phyloP scores from a whole-genome alignment of 2,329 filamentous ascomycete genomes.

The Cladosporium sp. region DNA sequence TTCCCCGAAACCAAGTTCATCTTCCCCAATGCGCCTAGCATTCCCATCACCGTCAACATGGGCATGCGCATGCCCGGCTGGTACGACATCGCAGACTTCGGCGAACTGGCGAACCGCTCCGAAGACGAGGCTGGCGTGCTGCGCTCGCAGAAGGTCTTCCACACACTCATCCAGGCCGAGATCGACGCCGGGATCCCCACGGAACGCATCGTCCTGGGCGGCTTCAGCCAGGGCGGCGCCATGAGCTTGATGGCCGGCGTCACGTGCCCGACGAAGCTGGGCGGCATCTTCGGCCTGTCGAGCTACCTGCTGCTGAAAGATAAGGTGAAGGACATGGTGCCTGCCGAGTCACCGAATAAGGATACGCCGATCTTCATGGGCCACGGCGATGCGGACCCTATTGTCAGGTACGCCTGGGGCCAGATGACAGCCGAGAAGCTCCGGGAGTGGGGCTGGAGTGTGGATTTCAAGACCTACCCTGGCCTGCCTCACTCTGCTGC shows the following conservation, averaged over 20 bases:
- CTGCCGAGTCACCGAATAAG: conserved; percentile 41
- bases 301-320: conserved; percentile 69
- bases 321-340: conserved; percentile 54
- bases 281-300: conserved; percentile 80
- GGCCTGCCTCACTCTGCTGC: conserved; percentile 70
- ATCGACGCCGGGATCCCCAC: conserved; percentile 74
- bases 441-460: conserved; percentile 62
- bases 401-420: conserved; percentile 67
- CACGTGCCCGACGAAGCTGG: conserved; percentile 67
- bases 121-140: conserved; percentile 71
- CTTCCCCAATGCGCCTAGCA: conserved; percentile 80
- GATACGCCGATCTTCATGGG: conserved; percentile 82
- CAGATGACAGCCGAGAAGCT: conserved; percentile 60
- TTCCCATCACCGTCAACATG: conserved; percentile 66
- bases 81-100: conserved; percentile 64
- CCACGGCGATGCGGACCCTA: conserved; percentile 71
- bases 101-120: conserved; percentile 40
- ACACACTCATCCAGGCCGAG: conserved; percentile 71
- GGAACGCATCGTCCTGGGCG: conserved; percentile 77
- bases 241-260: conserved; percentile 77
- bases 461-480: conserved; percentile 72
- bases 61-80: conserved; percentile 80
- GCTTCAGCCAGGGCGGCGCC: conserved; percentile 81
- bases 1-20: conserved; percentile 91
- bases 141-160: conserved; percentile 67